These are phyloP conservation scores for Colletotrichum eleusines DNA, from an alignment of 2,329 filamentous ascomycete genomes.

Conservation along the genomic window DNA sequence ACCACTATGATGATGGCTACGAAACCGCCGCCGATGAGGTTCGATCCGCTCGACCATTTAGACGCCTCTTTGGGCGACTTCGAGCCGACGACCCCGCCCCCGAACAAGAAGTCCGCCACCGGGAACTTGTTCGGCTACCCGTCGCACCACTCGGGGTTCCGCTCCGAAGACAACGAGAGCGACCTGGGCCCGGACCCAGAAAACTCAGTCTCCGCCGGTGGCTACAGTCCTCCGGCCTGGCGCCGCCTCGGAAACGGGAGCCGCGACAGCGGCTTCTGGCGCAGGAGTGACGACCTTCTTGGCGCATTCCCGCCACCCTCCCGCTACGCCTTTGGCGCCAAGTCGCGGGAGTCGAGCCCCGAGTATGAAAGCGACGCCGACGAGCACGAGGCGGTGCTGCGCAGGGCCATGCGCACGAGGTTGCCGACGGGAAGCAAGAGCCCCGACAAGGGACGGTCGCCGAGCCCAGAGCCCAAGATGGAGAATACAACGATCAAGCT, in stretches of 20 bases:
- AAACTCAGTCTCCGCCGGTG: constrained; percentile 63
- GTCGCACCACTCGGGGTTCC: constrained; percentile 58
- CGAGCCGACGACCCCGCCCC: constrained; percentile 60
- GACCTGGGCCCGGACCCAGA: constrained; percentile 52
- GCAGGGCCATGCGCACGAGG: constrained; percentile 66
- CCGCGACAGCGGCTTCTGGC: constrained; percentile 71
- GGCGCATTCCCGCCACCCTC: constrained; percentile 56
- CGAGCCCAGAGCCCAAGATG: constrained; percentile 61
- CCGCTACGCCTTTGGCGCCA: constrained; percentile 40
- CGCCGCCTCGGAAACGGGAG: constrained; percentile 70
- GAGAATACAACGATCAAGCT: constrained; percentile 56
- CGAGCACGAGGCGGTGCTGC: constrained; percentile 58
- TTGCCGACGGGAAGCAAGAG: constrained; percentile 68
- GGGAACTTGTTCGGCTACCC: constrained; percentile 53
- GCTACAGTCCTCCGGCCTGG: constrained; percentile 72
- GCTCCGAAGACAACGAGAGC: constrained; percentile 55
- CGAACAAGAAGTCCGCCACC: constrained; percentile 42
- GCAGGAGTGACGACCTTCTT: constrained; percentile 63
- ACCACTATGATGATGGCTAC: constrained; percentile 44
- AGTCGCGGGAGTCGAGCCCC: constrained; percentile 49
- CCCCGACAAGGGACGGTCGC: constrained; percentile 62
- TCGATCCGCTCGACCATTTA: constrained; percentile 56
- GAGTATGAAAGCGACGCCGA: constrained; percentile 53
- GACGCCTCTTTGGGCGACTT: constrained; percentile 68
- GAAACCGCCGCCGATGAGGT: constrained; percentile 44